Percentiles rank a stretch among this genome's conserved stretches.
phyloP scores from a whole-genome alignment of 2,329 filamentous ascomycete species.

The Alternaria brassicicola region DNA sequence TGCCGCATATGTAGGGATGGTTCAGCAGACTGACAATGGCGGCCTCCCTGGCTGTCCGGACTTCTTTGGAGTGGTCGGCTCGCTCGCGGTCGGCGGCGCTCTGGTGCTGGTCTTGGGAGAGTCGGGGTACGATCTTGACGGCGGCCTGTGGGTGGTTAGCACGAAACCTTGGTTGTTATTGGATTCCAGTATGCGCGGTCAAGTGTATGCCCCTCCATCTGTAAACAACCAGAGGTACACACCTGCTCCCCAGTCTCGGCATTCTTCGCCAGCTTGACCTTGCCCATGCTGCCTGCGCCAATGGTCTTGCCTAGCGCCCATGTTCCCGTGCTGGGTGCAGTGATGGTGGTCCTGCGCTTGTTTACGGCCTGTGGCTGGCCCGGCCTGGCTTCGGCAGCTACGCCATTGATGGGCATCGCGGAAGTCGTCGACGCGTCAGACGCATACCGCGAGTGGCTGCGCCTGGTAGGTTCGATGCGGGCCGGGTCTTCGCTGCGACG shows the following conservation, averaged over 20 bases:
- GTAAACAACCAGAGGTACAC: constrained; percentile 35
- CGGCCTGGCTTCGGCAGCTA: constrained; percentile 40
- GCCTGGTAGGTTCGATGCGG: constrained; percentile 62
- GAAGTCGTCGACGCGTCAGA: constrained; percentile 51
- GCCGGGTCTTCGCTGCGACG: constrained; percentile 67
- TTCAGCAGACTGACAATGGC: constrained; percentile 94
- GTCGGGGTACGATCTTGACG: constrained; percentile 94
- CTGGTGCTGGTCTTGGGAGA: constrained; percentile 82
- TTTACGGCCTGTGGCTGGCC: constrained; percentile 30
- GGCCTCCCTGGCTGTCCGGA: constrained; percentile 91
- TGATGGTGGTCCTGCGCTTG: constrained; percentile 76
- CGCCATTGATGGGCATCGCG: constrained; percentile 48
- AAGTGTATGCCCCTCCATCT: background rate
- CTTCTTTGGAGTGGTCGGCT: constrained; percentile 94
- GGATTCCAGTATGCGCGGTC: background rate
- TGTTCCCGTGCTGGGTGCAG: constrained; percentile 80
- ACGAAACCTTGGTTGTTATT: background rate
- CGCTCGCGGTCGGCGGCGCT: constrained; percentile 78
- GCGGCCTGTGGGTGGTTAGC: constrained; percentile 68
- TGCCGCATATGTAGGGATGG: constrained; percentile 93
- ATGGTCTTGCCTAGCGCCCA: constrained; percentile 98
- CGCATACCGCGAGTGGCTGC: constrained; percentile 54
- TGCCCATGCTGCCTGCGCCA: constrained; percentile 97
- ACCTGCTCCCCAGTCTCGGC: constrained; percentile 90
- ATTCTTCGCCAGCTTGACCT: constrained; percentile 94